Percentiles rank a stretch among this genome's conserved stretches.
Evolutionary conservation across 176 grass and related monocot genomes (phyloP).

Genomic region (Cenchrus fungigraminus): DNA sequence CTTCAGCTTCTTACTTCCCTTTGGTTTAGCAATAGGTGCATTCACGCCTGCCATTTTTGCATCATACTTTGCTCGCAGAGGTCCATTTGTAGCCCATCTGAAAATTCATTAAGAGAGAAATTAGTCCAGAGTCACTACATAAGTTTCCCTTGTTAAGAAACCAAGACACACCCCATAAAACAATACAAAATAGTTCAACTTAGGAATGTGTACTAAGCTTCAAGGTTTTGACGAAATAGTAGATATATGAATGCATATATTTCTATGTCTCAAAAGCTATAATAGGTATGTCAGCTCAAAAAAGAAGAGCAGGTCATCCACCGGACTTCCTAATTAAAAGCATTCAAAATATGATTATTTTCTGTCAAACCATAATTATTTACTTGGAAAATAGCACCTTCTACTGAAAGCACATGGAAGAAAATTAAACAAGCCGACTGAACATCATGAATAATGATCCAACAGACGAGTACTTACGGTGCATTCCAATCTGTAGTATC

Average conservation of each 20-base stretch:
- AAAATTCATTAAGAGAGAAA: slow-evolving; percentile 24
- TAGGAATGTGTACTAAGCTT: slow-evolving; percentile 2
- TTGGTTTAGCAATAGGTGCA: slow-evolving; percentile 75
- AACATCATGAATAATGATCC: slow-evolving; percentile 2
- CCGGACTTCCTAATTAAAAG: not conserved
- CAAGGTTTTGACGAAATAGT: not conserved
- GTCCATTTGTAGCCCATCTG: slow-evolving; percentile 91
- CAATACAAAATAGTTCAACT: not conserved
- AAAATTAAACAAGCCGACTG: not conserved
- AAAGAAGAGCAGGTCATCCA: not conserved
- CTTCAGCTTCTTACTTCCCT: slow-evolving; percentile 95
- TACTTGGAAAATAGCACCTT: slow-evolving; percentile 4
- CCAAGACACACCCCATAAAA: not conserved
- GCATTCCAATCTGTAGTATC: slow-evolving; percentile 97
- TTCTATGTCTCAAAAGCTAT: not conserved
- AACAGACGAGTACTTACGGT: slow-evolving; percentile 65
- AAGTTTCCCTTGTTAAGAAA: slow-evolving; percentile 19
- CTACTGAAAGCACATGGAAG: not conserved
- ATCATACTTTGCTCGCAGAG: slow-evolving; percentile 84
- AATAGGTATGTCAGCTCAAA: not conserved
- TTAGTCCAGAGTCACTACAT: slow-evolving; percentile 19
- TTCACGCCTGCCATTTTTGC: slow-evolving; percentile 94
- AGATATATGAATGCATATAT: not conserved
- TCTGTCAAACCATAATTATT: slow-evolving; percentile 31
- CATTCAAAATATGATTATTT: slow-evolving; percentile 15